Evolutionary conservation across 495 filamentous ascomycete genomes (phyloP), one percentile per base, ranked within the genome.

Genomic region (Letharia columbiana): DNA sequence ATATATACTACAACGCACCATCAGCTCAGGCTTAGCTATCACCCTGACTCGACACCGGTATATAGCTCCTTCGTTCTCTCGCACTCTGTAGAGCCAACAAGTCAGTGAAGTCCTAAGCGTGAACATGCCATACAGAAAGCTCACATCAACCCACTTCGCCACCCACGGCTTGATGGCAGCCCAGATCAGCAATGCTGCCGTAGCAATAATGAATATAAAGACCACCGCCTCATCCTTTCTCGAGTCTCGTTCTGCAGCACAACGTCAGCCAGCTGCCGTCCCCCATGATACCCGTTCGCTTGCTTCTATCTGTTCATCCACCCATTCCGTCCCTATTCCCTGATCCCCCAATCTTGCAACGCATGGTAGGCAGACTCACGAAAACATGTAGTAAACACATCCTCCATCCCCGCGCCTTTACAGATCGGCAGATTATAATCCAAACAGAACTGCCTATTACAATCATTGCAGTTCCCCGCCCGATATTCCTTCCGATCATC

Each of bases 401-500:
- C 91, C 63, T 89, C 88, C 74, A 95, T 88, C 72, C 87, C 86
- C n/a, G 87, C 89, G 54, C 82, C 85, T 71, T 91, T 89, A 77
- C 94, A 98, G 65, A 90, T 92, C 15, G 91, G 90, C 39, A 96
- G 78, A 67, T 89, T 85, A 65, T 96, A 92, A 60, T 83, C 80
- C 28, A 96, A 80, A 74, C 94, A 98, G 77, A 95, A 97, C 71
- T 88, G 87, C 68, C 90, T 88, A 73, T 91, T 98, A 78, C 94
- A 98, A 71, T 94, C 89, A 52, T 83, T 86, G 77, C 94, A 98
- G 44, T 79, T 86, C 39, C 81, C 68, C 15, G 77, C 70, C 12
- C 78, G 71, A 41, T 71, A 72, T 17, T 69, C 80, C 74, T 70
- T 78, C 23, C 69, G 74, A 42, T 72, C 66, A 5, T 74, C 60